Conservation (phyloP, 768 basidiomycete genomes). For the Mycena rebaudengoi region DNA sequence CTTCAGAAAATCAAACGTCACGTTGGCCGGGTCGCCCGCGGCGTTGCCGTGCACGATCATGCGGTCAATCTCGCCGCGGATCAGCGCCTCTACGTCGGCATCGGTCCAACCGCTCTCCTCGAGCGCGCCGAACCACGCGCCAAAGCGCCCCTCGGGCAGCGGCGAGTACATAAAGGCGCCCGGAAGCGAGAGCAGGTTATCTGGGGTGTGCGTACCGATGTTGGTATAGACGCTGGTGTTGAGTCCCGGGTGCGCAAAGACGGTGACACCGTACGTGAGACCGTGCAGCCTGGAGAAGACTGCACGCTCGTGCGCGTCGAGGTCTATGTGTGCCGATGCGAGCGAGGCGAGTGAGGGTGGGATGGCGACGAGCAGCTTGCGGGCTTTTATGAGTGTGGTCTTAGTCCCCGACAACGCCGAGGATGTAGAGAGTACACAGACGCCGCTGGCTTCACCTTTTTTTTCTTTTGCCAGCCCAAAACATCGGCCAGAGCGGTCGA, state of each 20-base stretch:
- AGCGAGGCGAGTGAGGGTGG: slow-evolving; percentile 5
- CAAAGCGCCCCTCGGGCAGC: background rate
- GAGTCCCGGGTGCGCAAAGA: background rate
- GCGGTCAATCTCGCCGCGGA: background rate
- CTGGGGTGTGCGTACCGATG: background rate
- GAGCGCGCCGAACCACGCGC: background rate
- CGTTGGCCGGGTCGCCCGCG: background rate
- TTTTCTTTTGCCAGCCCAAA: background rate
- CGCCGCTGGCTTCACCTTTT: background rate
- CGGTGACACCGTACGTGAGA: slow-evolving; percentile 7
- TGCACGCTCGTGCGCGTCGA: slow-evolving; percentile 4
- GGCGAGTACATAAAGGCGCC: background rate
- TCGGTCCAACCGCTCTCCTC: background rate
- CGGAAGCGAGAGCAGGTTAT: background rate
- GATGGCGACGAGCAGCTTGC: slow-evolving; percentile 15
- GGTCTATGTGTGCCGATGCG: background rate
- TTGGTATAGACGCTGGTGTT: background rate
- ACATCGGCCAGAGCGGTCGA: slow-evolving; percentile 6
- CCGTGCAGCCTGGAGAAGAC: background rate
- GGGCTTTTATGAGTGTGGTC: background rate
- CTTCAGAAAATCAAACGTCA: slow-evolving; percentile 10
- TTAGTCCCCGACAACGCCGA: background rate
- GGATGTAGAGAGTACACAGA: slow-evolving; percentile 1
- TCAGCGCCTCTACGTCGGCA: background rate
- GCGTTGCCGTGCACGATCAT: background rate